Base-by-base conservation (phyloP, 1,284 basidiomycete genomes). In the Tremellales sp. region DNA sequence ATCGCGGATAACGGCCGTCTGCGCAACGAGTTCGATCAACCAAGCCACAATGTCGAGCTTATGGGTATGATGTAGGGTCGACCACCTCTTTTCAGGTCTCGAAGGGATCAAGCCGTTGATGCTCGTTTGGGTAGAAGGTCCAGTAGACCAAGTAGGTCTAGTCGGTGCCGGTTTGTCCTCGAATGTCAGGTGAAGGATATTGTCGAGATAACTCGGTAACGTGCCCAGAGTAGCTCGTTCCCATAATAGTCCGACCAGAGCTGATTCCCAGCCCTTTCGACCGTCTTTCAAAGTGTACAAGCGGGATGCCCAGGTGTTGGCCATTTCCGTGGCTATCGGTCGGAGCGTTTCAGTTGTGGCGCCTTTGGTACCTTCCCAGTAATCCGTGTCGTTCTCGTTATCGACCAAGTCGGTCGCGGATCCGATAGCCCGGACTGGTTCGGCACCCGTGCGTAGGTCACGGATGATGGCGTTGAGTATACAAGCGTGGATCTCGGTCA, bases 401-500 rank as follows among this genome's bases (percentile, higher is more conserved):
- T 59, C 59, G 15, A 13, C 33, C 6, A 17, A 13, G 6, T 36
- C 15, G 19, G 15, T 36, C 15, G 13, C 33, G 4, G 33, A 17
- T 6, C 33, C 33, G 4, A 36, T 36, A 6, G 33, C 15, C 19
- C 13, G 5, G 5, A 36, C 19, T 5, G 51, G 40, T 26, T 51
- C 40, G 13, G 65, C 67, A 4, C 55, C 60, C 40, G 62, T 60
- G 4, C 59, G 53, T 1, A 72, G 48, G 33, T 93, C 92, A 26
- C 86, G 83, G 27, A 77, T 71, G 45, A 97, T 79, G 58, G 87
- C 84, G 71, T 93, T 94, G 55, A 97, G 84, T 35, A 98, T 81
- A 0, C 83, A 82, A 0, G 87, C 85, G 71, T 98, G 93, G 31
- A 96, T 80, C 72, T 97, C 96, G 46, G 82, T 83, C 35, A 97